phyloP scores from a whole-genome alignment of 176 grass and related monocot genomes.

The Secale cereale region DNA sequence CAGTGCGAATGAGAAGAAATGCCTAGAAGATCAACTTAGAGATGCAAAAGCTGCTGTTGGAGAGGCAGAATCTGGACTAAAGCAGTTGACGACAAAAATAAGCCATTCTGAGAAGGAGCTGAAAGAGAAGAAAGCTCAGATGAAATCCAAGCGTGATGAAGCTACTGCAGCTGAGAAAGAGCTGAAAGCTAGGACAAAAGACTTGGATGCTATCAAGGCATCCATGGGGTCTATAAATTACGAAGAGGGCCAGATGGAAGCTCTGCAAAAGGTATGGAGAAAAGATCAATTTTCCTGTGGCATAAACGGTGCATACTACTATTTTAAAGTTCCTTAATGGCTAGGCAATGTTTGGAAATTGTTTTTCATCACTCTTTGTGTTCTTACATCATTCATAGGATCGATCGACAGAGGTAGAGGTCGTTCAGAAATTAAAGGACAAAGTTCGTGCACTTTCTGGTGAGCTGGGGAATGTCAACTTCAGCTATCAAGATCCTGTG shows the following conservation, averaged over 20 bases:
- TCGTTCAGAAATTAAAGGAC: constrained; percentile 66
- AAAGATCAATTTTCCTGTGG: neutral
- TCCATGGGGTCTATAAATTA: constrained; percentile 73
- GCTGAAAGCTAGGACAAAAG: constrained; percentile 62
- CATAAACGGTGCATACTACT: neutral
- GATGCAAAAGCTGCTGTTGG: constrained; percentile 97
- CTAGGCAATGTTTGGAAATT: constrained; percentile 5
- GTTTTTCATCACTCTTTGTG: constrained; percentile 12
- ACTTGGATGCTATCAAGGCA: constrained; percentile 64
- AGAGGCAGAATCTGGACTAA: constrained; percentile 72
- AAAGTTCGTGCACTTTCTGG: constrained; percentile 57
- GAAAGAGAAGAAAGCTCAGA: constrained; percentile 79
- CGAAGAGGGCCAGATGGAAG: constrained; percentile 84
- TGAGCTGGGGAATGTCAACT: constrained; percentile 69
- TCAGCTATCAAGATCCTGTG: constrained; percentile 75
- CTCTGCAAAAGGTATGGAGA: constrained; percentile 68
- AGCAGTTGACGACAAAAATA: constrained; percentile 79
- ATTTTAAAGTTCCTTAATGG: neutral
- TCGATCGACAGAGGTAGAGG: constrained; percentile 50
- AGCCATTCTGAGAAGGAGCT: constrained; percentile 77
- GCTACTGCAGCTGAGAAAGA: constrained; percentile 77
- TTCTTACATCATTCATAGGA: constrained; percentile 43
- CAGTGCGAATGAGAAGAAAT: constrained; percentile 86
- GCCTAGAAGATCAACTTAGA: constrained; percentile 96
- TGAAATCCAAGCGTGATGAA: constrained; percentile 78